A percentile compares a stretch with the other conserved stretches of the same genome.
Conservation (phyloP, 2,329 filamentous ascomycete genomes). For the Aspergillus chevalieri region DNA sequence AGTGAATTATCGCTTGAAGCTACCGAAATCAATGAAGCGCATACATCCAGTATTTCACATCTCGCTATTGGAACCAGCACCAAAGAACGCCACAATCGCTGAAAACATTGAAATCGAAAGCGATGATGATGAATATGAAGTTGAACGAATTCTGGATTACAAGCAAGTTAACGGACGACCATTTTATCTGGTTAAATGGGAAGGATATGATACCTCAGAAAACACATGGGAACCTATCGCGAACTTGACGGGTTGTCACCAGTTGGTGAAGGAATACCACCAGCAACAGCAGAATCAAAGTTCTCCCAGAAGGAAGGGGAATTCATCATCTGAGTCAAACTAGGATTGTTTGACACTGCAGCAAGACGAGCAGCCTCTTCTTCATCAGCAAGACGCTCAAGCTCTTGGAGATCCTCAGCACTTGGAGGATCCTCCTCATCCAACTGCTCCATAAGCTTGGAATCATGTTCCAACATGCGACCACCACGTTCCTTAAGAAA, state of each 20-base stretch:
- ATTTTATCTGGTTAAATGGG: neutral
- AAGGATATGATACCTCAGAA: no score
- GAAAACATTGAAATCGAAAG: neutral
- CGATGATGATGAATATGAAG: neutral
- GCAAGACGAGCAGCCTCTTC: neutral
- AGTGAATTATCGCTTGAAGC: neutral
- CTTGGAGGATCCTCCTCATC: no score
- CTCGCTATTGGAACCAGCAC: neutral
- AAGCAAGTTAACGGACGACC: neutral
- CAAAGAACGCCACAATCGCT: neutral
- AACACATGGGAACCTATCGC: constrained; percentile 3
- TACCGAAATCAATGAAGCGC: neutral
- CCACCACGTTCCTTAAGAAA: no score
- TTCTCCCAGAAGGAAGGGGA: neutral
- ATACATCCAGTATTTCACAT: constrained; percentile 3
- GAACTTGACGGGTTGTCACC: constrained; percentile 4
- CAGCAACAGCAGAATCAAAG: neutral
- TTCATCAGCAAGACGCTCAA: no score
- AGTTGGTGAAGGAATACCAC: neutral
- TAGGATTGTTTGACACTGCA: no score
- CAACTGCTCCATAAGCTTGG: no score
- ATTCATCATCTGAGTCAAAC: neutral
- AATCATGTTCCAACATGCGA: no score
- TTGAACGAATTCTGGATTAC: neutral
- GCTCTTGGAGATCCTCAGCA: no score